Percentiles rank a stretch among this genome's conserved stretches.
Conservation (phyloP, 768 basidiomycete species). For the Dendrothele bispora region DNA sequence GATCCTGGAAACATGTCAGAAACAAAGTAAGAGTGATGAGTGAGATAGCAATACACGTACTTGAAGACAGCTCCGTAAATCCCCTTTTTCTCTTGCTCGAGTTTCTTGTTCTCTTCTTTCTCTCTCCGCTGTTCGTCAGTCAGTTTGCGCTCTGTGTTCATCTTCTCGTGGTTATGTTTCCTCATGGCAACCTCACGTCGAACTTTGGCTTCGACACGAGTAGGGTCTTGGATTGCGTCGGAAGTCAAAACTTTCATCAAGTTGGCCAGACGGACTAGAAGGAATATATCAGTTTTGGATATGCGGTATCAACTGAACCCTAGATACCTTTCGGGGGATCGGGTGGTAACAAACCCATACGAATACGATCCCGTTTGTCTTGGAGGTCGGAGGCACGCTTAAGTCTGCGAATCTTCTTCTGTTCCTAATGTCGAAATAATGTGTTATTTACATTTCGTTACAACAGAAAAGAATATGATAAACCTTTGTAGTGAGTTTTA, state of each 20-base stretch:
- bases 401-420: conserved; percentile 96
- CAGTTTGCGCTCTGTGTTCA: conserved; percentile 89
- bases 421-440: conserved; percentile 59
- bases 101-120: conserved; percentile 84
- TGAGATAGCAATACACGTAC: conserved; percentile 44
- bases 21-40: conserved; percentile 1
- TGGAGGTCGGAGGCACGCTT: conserved; percentile 84
- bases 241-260: conserved; percentile 97
- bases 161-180: conserved; percentile 87
- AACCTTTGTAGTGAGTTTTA: conserved; percentile 93
- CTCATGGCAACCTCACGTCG: conserved; percentile 90
- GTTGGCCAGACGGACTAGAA: conserved; percentile 85
- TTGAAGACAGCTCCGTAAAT: conserved; percentile 87
- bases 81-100: conserved; percentile 84
- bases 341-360: conserved; percentile 95
- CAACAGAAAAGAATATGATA: not conserved
- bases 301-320: not conserved
- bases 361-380: conserved; percentile 91
- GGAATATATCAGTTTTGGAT: conserved; percentile 7
- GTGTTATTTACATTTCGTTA: not conserved
- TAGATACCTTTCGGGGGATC: conserved; percentile 88
- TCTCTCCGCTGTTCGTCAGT: conserved; percentile 88
- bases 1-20: conserved; percentile 49
- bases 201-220: conserved; percentile 94
- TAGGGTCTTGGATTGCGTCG: conserved; percentile 96